Conservation (phyloP, 345 rosid genomes). For the Eutrema japonicum region DNA sequence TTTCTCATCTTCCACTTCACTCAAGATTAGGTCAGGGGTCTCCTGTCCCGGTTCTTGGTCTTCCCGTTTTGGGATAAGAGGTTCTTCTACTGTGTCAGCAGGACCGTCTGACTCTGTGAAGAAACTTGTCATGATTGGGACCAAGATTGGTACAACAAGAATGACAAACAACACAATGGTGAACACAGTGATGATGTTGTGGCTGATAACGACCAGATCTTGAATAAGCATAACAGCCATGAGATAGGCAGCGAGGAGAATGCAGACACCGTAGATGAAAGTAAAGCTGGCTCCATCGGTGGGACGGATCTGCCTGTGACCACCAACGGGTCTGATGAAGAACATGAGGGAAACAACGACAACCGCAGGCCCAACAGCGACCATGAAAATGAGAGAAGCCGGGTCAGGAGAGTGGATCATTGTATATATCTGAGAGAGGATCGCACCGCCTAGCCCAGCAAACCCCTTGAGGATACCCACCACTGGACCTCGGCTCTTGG, state of each 20-base stretch:
- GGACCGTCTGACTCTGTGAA: slow-evolving; percentile 49
- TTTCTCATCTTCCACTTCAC: slow-evolving; percentile 96
- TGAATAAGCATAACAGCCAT: slow-evolving; percentile 93
- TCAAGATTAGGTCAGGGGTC: slow-evolving; percentile 59
- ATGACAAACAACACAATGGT: slow-evolving; percentile 67
- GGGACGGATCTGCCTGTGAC: slow-evolving; percentile 80
- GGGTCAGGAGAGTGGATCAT: slow-evolving; percentile 75
- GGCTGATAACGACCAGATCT: slow-evolving; percentile 69
- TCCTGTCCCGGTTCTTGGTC: slow-evolving; percentile 56
- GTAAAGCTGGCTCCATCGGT: slow-evolving; percentile 71
- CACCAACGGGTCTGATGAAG: slow-evolving; percentile 88
- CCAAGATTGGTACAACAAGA: slow-evolving; percentile 65
- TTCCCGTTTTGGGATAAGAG: slow-evolving; percentile 55
- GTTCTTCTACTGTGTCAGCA: slow-evolving; percentile 61
- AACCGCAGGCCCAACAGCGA: slow-evolving; percentile 91
- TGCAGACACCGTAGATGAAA: slow-evolving; percentile 74
- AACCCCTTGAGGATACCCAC: slow-evolving; percentile 97
- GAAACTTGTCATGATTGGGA: slow-evolving; percentile 68
- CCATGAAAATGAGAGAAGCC: slow-evolving; percentile 91
- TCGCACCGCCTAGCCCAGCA: slow-evolving; percentile 97
- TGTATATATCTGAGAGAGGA: slow-evolving; percentile 83
- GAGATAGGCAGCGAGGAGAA: slow-evolving; percentile 80
- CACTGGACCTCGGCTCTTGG: slow-evolving; percentile 95
- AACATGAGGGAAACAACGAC: slow-evolving; percentile 78
- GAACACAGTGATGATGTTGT: slow-evolving; percentile 51